phyloP scores from a whole-genome alignment of 768 basidiomycete genomes.

The Crucibulum laeve region DNA sequence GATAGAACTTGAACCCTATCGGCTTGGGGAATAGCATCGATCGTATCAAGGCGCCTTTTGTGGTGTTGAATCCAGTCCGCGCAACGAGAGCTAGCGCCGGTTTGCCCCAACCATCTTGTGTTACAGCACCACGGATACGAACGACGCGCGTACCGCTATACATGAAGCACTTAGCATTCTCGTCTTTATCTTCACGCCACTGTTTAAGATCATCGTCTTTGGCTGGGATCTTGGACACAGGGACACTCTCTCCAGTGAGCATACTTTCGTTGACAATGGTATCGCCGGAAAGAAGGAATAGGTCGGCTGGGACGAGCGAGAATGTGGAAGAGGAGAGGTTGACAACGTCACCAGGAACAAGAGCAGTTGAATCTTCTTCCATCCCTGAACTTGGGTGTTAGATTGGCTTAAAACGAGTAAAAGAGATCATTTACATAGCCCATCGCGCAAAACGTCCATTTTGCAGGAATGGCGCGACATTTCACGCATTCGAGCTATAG shows the following conservation, averaged over 20 bases:
- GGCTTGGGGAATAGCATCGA: constrained; percentile 99
- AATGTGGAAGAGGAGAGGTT: constrained; percentile 80
- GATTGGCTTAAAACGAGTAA: constrained; percentile 1
- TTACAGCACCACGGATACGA: constrained; percentile 65
- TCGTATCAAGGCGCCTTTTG: constrained; percentile 91
- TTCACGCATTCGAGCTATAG: constrained; percentile 89
- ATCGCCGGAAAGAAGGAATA: constrained; percentile 91
- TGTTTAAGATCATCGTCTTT: constrained; percentile 71
- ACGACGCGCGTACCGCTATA: constrained; percentile 91
- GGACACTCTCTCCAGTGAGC: constrained; percentile 98
- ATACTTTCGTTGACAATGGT: constrained; percentile 99
- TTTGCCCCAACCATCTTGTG: constrained; percentile 43
- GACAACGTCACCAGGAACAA: constrained; percentile 91
- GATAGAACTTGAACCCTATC: constrained; percentile 98
- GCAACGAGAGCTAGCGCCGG: constrained; percentile 82
- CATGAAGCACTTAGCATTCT: constrained; percentile 78
- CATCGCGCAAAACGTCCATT: constrained; percentile 65
- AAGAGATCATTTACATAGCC: constrained; percentile 53
- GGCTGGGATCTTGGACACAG: constrained; percentile 85
- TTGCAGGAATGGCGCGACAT: constrained; percentile 90
- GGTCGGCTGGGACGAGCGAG: constrained; percentile 79
- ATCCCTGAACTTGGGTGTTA: constrained; percentile 47
- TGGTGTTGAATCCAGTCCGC: constrained; percentile 93
- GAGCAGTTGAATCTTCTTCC: constrained; percentile 64
- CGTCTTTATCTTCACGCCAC: constrained; percentile 70